These are phyloP conservation scores for Nakaseomyces bracarensis DNA, from an alignment of 1,139 yeast species.

Conservation along the genomic window DNA sequence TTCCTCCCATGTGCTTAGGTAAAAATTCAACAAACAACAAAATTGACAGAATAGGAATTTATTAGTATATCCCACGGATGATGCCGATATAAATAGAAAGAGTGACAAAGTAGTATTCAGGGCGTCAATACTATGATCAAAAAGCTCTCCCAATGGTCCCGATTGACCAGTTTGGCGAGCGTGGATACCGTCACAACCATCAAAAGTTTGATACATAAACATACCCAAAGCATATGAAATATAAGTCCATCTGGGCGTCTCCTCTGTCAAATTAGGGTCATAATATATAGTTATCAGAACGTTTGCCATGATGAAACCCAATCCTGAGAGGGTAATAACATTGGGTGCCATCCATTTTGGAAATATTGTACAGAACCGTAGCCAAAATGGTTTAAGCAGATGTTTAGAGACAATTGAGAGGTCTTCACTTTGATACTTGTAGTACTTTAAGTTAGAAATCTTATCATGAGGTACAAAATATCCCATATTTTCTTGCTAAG, in stretches of 20 bases:
- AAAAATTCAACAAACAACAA: constrained; percentile 72
- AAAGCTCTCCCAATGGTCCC: constrained; percentile 89
- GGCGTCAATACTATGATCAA: constrained; percentile 91
- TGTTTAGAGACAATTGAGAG: constrained; percentile 68
- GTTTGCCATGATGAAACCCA: constrained; percentile 59
- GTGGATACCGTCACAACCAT: constrained; percentile 93
- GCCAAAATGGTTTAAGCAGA: constrained; percentile 67
- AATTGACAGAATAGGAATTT: constrained; percentile 59
- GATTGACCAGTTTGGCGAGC: constrained; percentile 89
- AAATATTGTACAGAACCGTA: constrained; percentile 57
- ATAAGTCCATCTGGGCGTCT: constrained; percentile 71
- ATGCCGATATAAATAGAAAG: constrained; percentile 60
- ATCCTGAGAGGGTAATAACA: constrained; percentile 71
- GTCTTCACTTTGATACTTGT: constrained; percentile 61
- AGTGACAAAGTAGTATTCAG: constrained; percentile 76
- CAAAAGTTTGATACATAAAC: constrained; percentile 89
- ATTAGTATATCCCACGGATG: constrained; percentile 64
- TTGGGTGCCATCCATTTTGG: constrained; percentile 87
- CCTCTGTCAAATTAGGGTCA: constrained; percentile 57
- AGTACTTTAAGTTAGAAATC: constrained; percentile 3
- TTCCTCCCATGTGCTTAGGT: constrained; percentile 91
- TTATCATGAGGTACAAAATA: constrained; percentile 39
- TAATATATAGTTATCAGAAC: constrained; percentile 56
- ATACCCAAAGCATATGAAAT: constrained; percentile 72
- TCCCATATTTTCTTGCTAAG: constrained; percentile 59